Percentiles rank a stretch among this genome's conserved stretches.
phyloP scores from a whole-genome alignment of 2,329 filamentous ascomycete species.

The Calonectria naviculata region DNA sequence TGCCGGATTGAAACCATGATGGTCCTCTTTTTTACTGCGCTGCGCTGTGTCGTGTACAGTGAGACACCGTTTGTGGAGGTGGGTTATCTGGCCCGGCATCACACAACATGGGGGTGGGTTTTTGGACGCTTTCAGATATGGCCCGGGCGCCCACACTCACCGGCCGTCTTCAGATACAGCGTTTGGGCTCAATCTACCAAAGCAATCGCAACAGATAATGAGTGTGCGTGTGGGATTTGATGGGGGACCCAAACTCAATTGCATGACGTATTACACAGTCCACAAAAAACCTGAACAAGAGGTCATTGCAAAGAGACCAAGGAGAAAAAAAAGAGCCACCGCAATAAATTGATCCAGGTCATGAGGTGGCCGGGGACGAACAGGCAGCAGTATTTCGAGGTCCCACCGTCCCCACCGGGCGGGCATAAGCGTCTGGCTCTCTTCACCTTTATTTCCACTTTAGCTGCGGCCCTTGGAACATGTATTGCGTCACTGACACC shows the following conservation, averaged over 20 bases:
- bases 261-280: background rate
- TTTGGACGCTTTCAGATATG: background rate
- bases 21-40: no score
- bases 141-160: no score
- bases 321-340: background rate
- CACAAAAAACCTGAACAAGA: no score
- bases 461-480: background rate
- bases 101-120: no score
- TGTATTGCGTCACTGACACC: constrained; percentile 8
- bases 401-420: constrained; percentile 19
- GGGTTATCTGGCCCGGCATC: no score
- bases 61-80: constrained; percentile 8
- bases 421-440: constrained; percentile 15
- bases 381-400: constrained; percentile 24
- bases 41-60: background rate
- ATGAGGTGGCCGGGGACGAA: constrained; percentile 1
- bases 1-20: background rate
- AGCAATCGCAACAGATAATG: no score
- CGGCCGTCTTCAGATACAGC: background rate
- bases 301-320: no score
- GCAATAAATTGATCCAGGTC: background rate
- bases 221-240: background rate
- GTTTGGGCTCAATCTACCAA: no score
- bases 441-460: constrained; percentile 21
- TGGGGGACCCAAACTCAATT: background rate